Evolutionary conservation across 2,329 filamentous ascomycete genomes (phyloP).

Genomic region (Aspergillus caelatus): DNA sequence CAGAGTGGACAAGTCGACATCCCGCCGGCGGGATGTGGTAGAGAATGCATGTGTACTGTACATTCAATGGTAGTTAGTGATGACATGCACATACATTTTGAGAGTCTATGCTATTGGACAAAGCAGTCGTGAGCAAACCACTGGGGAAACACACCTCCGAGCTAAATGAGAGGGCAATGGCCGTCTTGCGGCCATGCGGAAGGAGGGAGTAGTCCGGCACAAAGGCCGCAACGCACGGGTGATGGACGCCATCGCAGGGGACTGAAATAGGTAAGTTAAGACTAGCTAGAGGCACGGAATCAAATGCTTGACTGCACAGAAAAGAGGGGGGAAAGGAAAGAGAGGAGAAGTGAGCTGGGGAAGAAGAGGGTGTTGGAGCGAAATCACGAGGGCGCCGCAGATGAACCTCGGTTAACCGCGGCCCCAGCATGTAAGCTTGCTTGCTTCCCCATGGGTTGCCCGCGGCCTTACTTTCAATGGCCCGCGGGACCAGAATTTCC

Average conservation of each 20-base stretch:
- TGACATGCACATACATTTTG: neutral
- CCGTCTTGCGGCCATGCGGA: constrained; percentile 43
- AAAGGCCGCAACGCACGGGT: constrained; percentile 50
- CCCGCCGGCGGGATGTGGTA: constrained; percentile 59
- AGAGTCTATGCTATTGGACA: neutral
- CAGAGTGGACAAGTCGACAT: constrained; percentile 70
- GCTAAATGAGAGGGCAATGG: constrained; percentile 41
- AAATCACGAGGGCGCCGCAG: constrained; percentile 12
- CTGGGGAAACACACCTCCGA: constrained; percentile 41
- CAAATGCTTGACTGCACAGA: constrained; percentile 8
- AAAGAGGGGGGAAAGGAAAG: neutral
- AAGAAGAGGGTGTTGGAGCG: neutral
- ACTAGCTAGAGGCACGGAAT: constrained; percentile 3
- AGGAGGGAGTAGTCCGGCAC: constrained; percentile 42
- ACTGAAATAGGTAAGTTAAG: constrained; percentile 10
- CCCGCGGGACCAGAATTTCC: neutral
- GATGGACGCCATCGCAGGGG: constrained; percentile 51
- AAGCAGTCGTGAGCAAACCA: neutral
- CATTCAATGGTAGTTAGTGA: neutral
- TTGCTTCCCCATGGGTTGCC: neutral
- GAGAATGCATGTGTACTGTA: constrained; percentile 60
- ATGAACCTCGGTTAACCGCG: constrained; percentile 26
- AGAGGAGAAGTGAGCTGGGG: constrained; percentile 11
- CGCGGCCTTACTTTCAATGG: neutral
- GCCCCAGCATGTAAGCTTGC: neutral